Conservation (phyloP, 2,329 filamentous ascomycete genomes). For the Colletotrichum godetiae region DNA sequence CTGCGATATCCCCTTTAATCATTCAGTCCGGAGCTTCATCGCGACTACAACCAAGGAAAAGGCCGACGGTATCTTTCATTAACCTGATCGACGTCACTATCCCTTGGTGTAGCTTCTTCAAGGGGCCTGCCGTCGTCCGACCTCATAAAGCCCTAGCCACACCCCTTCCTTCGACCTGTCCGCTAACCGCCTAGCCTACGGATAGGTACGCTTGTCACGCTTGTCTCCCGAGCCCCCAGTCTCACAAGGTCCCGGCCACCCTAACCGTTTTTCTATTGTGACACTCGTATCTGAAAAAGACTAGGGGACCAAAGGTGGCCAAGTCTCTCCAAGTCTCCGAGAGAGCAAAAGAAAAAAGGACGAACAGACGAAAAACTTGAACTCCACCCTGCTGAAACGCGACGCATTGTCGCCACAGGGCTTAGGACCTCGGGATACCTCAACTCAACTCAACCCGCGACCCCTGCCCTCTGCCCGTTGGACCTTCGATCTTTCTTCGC, state of each 20-base stretch:
- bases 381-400: conserved; percentile 33
- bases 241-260: not conserved
- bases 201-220: not conserved
- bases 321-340: not conserved
- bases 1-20: not conserved
- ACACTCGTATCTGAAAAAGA: not conserved
- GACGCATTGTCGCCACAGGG: conserved; percentile 34
- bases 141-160: not conserved
- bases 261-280: not conserved
- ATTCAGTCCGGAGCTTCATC: not conserved
- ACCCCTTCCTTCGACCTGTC: not conserved
- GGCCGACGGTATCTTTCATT: not conserved
- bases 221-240: not conserved
- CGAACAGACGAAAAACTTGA: conserved; percentile 6
- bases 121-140: conserved; percentile 11
- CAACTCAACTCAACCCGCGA: not conserved
- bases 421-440: conserved; percentile 1
- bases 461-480: not conserved
- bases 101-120: not conserved
- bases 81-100: conserved; percentile 1
- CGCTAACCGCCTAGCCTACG: not conserved
- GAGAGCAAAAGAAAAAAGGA: not conserved
- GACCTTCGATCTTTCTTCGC: not conserved
- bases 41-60: not conserved
- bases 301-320: not conserved